Conservation (phyloP, 345 rosid genomes). For the Citrus sinensis region DVS_A1.0 CM039162.1:28664501-28665000, state of each 20-base stretch:
- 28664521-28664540: slow-evolving; percentile 63
- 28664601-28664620: background rate
- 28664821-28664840: slow-evolving; percentile 35
- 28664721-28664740: background rate
- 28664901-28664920: no score
- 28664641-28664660: background rate
- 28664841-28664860: background rate
- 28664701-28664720: background rate
- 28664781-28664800: slow-evolving; percentile 76
- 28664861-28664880: background rate
- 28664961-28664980: background rate
- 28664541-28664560: slow-evolving; percentile 86
- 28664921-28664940: no score
- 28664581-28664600: slow-evolving; percentile 41
- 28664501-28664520: slow-evolving; percentile 83
- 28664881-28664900: background rate
- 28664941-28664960: no score
- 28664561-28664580: slow-evolving; percentile 97
- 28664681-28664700: background rate
- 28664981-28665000: background rate
- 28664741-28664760: slow-evolving; percentile 19
- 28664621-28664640: background rate
- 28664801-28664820: slow-evolving; percentile 73
- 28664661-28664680: background rate
- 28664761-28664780: slow-evolving; percentile 80